Evolutionary conservation across 805 yeast species (phyloP), one percentile per base, ranked within the genome.

Genomic region (Candida insectorum): DNA sequence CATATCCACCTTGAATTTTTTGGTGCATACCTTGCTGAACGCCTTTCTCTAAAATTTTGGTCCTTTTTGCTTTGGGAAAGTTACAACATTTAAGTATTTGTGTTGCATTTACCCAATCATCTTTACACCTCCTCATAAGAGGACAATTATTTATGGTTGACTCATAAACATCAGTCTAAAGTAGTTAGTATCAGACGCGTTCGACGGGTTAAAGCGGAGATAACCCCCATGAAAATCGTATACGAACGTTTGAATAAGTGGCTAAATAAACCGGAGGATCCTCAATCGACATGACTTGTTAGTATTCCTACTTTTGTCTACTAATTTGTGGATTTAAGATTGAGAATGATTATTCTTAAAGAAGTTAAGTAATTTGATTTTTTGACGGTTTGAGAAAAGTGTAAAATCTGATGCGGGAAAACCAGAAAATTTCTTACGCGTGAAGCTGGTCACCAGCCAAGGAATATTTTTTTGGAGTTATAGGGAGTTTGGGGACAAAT

Each of bases 21-120:
- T 89, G 96, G 56, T 89, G 97, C 13, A 69, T 61, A 4, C 95
- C 95, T 26, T 73, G 75, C 52, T 91, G 96, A n/a, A 91, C 95
- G 43, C 89, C 96, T 49, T 83, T 79, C 55, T 89, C 97, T 47
- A 89, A 71, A 41, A 89, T 87, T 48, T 95, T 81, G 13, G 97
- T 89, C 45, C 97, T 67, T 56, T 85, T 87, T 1, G 97, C 96
- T 60, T 89, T 89, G 40, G 96, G 95, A 56, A 88, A 88, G 54
- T 85, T 81, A 29, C 97, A 96, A 26, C 91, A 89, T 57, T 91
- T 91, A 41, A 91, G 68, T 30, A 91, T 86, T 56, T 91, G 97
- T 16, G 97, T 91, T 9, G 97, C 97, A 60, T 91, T 91, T 39
- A 93, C 87, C 97, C 97, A 93, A 47, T 89, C 85, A 56, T 93